A percentile compares a stretch with the other conserved stretches of the same genome.
These are phyloP conservation scores for Plasmodium vivax DNA, from an alignment of 169 alveolate species.

Conservation along the genomic window DNA sequence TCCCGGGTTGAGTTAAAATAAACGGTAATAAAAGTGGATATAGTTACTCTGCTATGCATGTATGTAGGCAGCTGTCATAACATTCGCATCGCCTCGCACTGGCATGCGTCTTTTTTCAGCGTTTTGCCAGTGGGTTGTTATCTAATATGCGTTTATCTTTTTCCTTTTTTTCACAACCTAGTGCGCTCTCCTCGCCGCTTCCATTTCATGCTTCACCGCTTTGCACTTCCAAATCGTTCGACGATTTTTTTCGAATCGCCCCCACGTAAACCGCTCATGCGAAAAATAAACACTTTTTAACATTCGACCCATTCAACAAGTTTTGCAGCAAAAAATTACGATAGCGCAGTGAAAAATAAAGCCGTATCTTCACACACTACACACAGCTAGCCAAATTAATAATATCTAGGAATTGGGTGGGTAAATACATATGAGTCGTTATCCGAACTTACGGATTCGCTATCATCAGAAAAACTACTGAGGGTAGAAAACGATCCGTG, in stretches of 20 bases:
- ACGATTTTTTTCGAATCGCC: too few relatives aligned
- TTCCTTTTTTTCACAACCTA: not conserved
- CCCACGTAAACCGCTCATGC: too few relatives aligned
- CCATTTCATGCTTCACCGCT: too few relatives aligned
- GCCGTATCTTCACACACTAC: not conserved
- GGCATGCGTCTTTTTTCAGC: not conserved
- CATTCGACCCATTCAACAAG: too few relatives aligned
- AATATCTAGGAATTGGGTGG: not conserved
- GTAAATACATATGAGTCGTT: not conserved
- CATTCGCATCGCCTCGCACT: not conserved
- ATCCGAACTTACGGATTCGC: not conserved
- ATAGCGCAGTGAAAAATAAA: not conserved
- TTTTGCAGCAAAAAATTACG: too few relatives aligned
- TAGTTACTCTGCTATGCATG: not conserved
- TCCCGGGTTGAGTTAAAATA: not conserved
- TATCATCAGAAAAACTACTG: not conserved
- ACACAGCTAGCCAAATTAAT: not conserved
- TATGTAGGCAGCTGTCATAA: not conserved
- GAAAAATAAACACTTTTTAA: too few relatives aligned
- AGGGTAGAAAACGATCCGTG: not conserved
- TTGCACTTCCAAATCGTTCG: too few relatives aligned
- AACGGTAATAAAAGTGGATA: not conserved
- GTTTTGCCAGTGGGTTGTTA: not conserved
- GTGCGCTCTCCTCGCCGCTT: too few relatives aligned
- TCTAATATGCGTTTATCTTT: not conserved